phyloP scores from a whole-genome alignment of 2,329 filamentous ascomycete genomes.

The Alternaria triticina region DNA sequence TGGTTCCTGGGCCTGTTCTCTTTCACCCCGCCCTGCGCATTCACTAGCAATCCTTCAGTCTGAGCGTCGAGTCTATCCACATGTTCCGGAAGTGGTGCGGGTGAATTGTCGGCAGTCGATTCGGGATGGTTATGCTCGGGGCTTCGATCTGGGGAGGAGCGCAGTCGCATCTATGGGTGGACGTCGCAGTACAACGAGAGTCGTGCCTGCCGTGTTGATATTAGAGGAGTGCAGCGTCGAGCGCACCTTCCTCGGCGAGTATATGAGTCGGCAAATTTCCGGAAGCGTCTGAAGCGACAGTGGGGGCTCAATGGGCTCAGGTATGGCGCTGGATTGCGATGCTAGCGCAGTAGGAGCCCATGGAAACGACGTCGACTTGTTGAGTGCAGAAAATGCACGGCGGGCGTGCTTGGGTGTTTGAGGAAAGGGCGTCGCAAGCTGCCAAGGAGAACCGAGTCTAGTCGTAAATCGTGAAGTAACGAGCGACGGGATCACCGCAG shows the following conservation, averaged over 20 bases:
- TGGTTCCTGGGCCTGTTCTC: conserved; percentile 2
- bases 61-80: conserved; percentile 14
- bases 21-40: conserved; percentile 6
- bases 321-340: not conserved
- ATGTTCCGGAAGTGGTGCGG: conserved; percentile 19
- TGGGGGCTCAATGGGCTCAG: not conserved
- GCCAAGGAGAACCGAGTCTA: conserved; percentile 27
- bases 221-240: not conserved
- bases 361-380: not conserved
- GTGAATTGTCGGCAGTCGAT: conserved; percentile 8
- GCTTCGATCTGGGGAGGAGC: conserved; percentile 3
- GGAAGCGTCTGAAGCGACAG: conserved; percentile 11
- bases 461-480: conserved; percentile 16
- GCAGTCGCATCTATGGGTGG: conserved; percentile 15
- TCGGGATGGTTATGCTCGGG: conserved; percentile 15
- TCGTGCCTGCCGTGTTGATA: conserved; percentile 3
- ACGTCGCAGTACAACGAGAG: not conserved
- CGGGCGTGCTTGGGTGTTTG: conserved; percentile 10
- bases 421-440: conserved; percentile 26
- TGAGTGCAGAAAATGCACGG: conserved; percentile 9
- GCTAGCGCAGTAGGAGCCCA: not conserved
- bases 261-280: not conserved
- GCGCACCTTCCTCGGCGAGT: conserved; percentile 1
- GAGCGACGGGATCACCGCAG: conserved; percentile 18
- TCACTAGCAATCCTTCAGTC: conserved; percentile 16